These are phyloP conservation scores for Aspergillus wentii DNA, from an alignment of 495 filamentous ascomycete species.

Conservation along the genomic window DNA sequence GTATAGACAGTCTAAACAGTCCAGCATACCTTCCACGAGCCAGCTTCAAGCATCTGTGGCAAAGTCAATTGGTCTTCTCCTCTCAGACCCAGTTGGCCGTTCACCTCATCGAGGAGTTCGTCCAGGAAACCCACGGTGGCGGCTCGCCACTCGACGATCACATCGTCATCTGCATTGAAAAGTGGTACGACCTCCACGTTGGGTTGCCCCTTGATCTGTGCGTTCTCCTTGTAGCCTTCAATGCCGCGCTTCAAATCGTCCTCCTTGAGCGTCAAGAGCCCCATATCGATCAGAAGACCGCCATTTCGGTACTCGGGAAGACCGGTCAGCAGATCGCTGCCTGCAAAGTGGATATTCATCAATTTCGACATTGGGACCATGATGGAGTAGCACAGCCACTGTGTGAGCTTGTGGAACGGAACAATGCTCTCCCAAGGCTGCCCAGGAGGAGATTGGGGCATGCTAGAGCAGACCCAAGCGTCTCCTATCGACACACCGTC, in stretches of 20 bases:
- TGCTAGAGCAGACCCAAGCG: conserved; percentile 84
- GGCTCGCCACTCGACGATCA: conserved; percentile 68
- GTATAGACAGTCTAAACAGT: conserved; percentile 1
- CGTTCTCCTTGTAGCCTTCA: conserved; percentile 65
- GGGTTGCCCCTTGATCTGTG: conserved; percentile 67
- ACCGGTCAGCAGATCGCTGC: conserved; percentile 58
- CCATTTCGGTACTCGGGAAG: conserved; percentile 69
- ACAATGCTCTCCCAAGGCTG: conserved; percentile 90
- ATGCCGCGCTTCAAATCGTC: conserved; percentile 59
- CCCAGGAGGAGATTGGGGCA: conserved; percentile 68
- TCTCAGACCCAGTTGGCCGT: conserved; percentile 52
- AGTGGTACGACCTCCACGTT: conserved; percentile 63
- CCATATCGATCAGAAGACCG: conserved; percentile 63
- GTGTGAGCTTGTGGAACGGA: conserved; percentile 75
- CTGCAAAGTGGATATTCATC: conserved; percentile 59
- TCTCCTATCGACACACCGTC: conserved; percentile 88
- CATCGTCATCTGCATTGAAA: conserved; percentile 60
- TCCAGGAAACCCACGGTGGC: conserved; percentile 64
- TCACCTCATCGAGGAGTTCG: conserved; percentile 55
- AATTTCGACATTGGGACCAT: conserved; percentile 65
- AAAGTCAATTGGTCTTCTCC: conserved; percentile 51
- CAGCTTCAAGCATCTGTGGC: conserved; percentile 67
- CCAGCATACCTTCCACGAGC: conserved; percentile 71
- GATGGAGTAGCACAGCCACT: conserved; percentile 70
- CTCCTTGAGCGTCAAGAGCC: conserved; percentile 55